phyloP scores from a whole-genome alignment of 768 basidiomycete genomes.

The Lentinula lateritia region DNA sequence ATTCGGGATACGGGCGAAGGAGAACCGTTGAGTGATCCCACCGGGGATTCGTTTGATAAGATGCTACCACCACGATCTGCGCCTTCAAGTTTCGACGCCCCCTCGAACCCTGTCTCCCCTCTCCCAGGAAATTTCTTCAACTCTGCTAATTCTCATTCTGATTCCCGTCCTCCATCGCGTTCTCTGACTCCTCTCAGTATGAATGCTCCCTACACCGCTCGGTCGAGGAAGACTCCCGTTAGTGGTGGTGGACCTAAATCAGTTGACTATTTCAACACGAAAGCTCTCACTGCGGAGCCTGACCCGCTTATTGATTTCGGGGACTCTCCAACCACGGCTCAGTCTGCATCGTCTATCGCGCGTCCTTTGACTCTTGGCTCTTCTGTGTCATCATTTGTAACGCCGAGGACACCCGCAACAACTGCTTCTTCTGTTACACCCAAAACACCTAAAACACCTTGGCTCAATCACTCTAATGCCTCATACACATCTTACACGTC shows the following conservation, averaged over 20 bases:
- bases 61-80: background rate
- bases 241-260: background rate
- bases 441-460: conserved; percentile 6
- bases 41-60: conserved; percentile 32
- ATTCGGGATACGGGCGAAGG: conserved; percentile 65
- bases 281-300: background rate
- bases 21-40: conserved; percentile 57
- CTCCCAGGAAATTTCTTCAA: background rate
- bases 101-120: background rate
- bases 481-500: background rate
- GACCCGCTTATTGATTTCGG: background rate
- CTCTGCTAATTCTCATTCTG: background rate
- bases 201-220: background rate
- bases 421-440: conserved; percentile 6
- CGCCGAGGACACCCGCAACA: conserved; percentile 6
- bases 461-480: conserved; percentile 13
- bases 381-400: conserved; percentile 6
- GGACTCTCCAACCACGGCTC: background rate
- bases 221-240: background rate
- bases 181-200: conserved; percentile 3
- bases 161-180: conserved; percentile 10
- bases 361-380: background rate
- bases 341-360: background rate
- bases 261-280: background rate
- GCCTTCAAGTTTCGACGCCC: background rate